Percentiles rank a stretch among this genome's conserved stretches.
These are phyloP conservation scores for Aspergillus fumigatus DNA, from an alignment of 2,329 filamentous ascomycete genomes.

Conservation along the genomic window DNA sequence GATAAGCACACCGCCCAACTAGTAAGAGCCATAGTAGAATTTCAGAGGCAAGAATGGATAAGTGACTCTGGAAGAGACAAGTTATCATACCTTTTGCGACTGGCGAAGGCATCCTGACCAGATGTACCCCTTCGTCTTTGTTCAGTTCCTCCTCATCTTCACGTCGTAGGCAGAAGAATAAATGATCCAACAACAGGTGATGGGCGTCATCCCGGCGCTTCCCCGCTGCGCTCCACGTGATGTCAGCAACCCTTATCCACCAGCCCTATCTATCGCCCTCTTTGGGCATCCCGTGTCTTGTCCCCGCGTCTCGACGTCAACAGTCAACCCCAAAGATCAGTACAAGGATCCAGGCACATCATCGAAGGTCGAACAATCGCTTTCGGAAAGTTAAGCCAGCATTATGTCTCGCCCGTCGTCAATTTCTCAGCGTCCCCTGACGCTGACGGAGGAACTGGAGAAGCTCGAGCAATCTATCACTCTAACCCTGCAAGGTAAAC, in stretches of 20 bases:
- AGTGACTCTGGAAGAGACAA: conserved; percentile 1
- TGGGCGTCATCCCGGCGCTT: conserved; percentile 6
- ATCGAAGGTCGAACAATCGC: background rate
- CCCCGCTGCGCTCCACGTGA: conserved; percentile 29
- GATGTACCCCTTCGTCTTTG: background rate
- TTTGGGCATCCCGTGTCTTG: conserved; percentile 24
- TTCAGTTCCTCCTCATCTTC: conserved; percentile 1
- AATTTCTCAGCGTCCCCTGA: conserved; percentile 56
- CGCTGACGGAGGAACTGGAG: conserved; percentile 91
- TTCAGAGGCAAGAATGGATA: background rate
- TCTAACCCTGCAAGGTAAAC: conserved; percentile 78
- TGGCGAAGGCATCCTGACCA: conserved; percentile 41
- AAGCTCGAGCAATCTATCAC: conserved; percentile 96
- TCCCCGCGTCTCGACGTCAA: conserved; percentile 24
- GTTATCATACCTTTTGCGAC: conserved; percentile 43
- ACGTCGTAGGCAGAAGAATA: conserved; percentile 4
- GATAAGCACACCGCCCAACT: conserved; percentile 30
- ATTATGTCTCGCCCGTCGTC: conserved; percentile 49
- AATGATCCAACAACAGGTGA: conserved; percentile 10
- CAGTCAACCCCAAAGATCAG: background rate
- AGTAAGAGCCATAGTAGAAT: conserved; percentile 3
- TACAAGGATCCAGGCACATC: background rate
- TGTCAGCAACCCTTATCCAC: conserved; percentile 27
- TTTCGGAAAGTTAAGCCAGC: background rate
- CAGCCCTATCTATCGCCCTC: conserved; percentile 29